Evolutionary conservation across 805 yeast species (phyloP).

Genomic region (Candida ipomoeae): DNA sequence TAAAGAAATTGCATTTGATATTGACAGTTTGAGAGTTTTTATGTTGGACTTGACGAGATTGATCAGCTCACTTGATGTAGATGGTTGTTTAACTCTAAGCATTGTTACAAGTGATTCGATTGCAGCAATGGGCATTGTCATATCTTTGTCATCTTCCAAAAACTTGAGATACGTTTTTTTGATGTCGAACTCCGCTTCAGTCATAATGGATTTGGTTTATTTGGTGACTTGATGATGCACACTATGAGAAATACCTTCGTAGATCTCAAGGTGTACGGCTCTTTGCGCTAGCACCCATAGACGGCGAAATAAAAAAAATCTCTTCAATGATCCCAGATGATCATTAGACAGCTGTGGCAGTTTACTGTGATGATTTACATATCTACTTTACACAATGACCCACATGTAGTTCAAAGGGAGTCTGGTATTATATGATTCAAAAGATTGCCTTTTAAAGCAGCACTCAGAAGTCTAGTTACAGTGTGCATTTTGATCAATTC

Average conservation of each 20-base stretch:
- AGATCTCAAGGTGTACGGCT: neutral
- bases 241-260: neutral
- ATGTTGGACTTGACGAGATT: constrained; percentile 75
- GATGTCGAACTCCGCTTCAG: constrained; percentile 56
- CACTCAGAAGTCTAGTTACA: neutral
- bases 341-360: neutral
- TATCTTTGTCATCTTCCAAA: constrained; percentile 85
- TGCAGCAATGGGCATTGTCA: constrained; percentile 99
- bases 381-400: neutral
- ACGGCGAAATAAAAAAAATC: neutral
- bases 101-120: constrained; percentile 89
- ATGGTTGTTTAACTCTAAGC: constrained; percentile 76
- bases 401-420: neutral
- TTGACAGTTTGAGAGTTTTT: constrained; percentile 65
- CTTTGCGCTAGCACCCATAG: neutral
- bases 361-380: neutral
- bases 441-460: neutral
- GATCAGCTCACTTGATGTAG: constrained; percentile 90
- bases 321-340: neutral
- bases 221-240: neutral
- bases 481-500: neutral
- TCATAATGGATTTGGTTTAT: constrained; percentile 1
- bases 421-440: neutral
- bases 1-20: constrained; percentile 86
- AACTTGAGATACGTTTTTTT: constrained; percentile 75